Percentiles rank a stretch among this genome's conserved stretches.
Evolutionary conservation across 306 rosid species (phyloP).

Genomic region (Astragalus glycyphyllos): DNA sequence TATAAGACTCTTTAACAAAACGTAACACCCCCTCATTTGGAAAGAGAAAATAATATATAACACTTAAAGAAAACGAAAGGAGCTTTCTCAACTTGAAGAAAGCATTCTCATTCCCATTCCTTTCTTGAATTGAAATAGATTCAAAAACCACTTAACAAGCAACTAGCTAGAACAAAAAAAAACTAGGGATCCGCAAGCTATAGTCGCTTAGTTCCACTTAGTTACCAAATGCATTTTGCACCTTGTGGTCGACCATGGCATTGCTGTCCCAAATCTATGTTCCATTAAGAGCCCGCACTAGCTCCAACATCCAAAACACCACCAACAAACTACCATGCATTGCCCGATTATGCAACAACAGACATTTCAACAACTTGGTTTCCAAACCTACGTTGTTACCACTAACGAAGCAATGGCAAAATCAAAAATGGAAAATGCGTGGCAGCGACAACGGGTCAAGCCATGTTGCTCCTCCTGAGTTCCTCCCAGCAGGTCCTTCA

Average conservation of each 20-base stretch:
- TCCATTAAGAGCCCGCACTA: conserved; percentile 23
- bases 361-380: neutral
- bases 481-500: conserved; percentile 34
- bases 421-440: conserved; percentile 49
- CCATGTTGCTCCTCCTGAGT: conserved; percentile 39
- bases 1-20: no score
- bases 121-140: conserved; percentile 29
- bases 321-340: conserved; percentile 18
- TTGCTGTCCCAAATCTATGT: conserved; percentile 40
- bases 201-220: neutral
- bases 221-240: neutral
- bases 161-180: neutral
- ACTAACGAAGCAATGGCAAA: neutral
- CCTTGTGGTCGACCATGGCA: conserved; percentile 40
- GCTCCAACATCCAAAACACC: neutral
- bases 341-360: conserved; percentile 32
- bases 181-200: no score
- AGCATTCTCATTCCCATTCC: neutral
- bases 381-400: conserved; percentile 20
- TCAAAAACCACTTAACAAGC: conserved; percentile 16
- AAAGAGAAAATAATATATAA: no score
- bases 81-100: neutral
- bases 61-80: neutral
- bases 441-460: conserved; percentile 49
- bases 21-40: no score